Base-by-base conservation (phyloP, 805 yeast genomes). In the Metschnikowia rubicola region DNA sequence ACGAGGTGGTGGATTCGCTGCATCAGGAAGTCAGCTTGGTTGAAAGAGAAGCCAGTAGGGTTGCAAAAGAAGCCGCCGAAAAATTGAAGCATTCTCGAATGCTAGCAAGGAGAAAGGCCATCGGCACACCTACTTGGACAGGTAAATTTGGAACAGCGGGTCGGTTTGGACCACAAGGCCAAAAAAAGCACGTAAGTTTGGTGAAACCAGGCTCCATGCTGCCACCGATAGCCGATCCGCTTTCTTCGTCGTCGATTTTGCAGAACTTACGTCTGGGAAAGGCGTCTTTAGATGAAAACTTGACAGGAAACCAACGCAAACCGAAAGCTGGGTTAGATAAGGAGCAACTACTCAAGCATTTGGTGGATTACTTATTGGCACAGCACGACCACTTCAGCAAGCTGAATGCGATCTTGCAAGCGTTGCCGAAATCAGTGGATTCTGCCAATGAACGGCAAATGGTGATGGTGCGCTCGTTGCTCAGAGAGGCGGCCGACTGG, bases 121-220 rank as follows among this genome's bases (percentile, higher is more conserved):
- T 91, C 30, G 96, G 96, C 4, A 83, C 86, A 0, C 98, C 97
- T 0, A 92, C 99, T 0, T 94, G 97, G 95, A 92, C 99, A 0
- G 99, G 99, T 0, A 80, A 79, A 55, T 88, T 84, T 71, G 99
- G 99, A 0, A 64, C 69, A 15, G 96, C 96, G 0, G 97, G 96
- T 1, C 78, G 73, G 54, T 65, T 72, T 30, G 68, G 67, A 0
- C 58, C 60, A 2, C 17, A 15, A 15, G 17, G 17, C 17, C 67
- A 61, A 41, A 58, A 51, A 45, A 47, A 31, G 13, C 35, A 37
- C 8, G 15, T 41, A 3, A n/a, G 26, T 12, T 11, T 39, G 3
- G 39, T 33, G 5, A 44, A 38, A 21, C 28, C 28, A 15, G 21
- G 33, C 17, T 26, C 43, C 8, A 15, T 13, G 3, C 33, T 30